These are phyloP conservation scores for Xylaria grammica DNA, from an alignment of 495 filamentous ascomycete genomes.

Conservation along the genomic window DNA sequence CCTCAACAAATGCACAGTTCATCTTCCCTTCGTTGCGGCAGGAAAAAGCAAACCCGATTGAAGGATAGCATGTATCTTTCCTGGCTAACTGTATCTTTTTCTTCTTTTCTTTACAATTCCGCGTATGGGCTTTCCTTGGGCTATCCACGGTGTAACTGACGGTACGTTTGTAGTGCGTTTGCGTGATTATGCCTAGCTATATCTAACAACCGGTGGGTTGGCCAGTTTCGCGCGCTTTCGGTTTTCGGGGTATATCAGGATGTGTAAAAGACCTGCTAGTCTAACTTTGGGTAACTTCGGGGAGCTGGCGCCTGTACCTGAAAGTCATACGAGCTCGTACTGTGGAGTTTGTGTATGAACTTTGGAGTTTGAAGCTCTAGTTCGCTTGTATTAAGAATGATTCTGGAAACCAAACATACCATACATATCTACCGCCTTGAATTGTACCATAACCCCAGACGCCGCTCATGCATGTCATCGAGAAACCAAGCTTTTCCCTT, in stretches of 20 bases:
- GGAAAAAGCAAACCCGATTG: too few relatives aligned
- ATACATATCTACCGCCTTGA: constrained; percentile 36
- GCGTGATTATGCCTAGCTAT: too few relatives aligned
- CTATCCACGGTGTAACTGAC: too few relatives aligned
- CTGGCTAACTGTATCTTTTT: too few relatives aligned
- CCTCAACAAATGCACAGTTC: too few relatives aligned
- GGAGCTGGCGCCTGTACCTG: background rate
- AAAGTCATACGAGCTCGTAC: background rate
- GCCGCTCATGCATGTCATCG: constrained; percentile 39
- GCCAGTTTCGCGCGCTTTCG: background rate
- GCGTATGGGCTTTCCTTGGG: too few relatives aligned
- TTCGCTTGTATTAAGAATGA: constrained; percentile 20
- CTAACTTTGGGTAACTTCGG: background rate
- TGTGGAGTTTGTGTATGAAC: background rate
- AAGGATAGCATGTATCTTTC: too few relatives aligned
- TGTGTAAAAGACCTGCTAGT: background rate
- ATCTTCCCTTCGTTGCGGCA: too few relatives aligned
- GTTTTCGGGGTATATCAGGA: background rate
- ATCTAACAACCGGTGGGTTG: too few relatives aligned
- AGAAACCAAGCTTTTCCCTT: constrained; percentile 23
- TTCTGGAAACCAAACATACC: constrained; percentile 25
- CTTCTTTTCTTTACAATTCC: too few relatives aligned
- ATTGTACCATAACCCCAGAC: constrained; percentile 36
- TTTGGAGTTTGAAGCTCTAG: background rate
- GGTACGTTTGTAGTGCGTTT: too few relatives aligned